phyloP scores from a whole-genome alignment of 495 filamentous ascomycete species.

The Podospora anserina region DNA sequence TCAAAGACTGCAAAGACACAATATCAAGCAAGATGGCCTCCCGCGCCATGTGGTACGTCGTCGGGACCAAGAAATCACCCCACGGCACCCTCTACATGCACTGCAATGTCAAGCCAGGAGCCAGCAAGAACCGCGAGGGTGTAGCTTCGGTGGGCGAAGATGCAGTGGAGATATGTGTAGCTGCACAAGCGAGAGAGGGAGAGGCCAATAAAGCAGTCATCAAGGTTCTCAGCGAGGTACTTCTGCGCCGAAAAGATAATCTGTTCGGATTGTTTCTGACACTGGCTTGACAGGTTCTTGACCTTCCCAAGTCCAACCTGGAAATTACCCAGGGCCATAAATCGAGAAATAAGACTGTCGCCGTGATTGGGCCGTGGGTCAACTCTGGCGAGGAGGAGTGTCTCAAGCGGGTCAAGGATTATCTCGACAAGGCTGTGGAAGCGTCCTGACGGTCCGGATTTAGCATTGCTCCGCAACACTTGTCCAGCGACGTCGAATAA shows the following conservation, averaged over 20 bases:
- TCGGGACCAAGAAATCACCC: conserved; percentile 36
- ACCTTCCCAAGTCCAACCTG: conserved; percentile 61
- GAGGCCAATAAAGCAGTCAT: conserved; percentile 66
- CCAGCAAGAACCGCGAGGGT: conserved; percentile 57
- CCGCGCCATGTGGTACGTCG: conserved; percentile 31
- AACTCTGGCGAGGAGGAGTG: conserved; percentile 29
- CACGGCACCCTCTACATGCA: conserved; percentile 44
- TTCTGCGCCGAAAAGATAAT: neutral
- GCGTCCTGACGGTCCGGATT: conserved; percentile 9
- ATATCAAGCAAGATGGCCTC: neutral
- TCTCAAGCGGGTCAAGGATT: conserved; percentile 22
- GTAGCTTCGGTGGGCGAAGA: conserved; percentile 52
- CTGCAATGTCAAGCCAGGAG: conserved; percentile 65
- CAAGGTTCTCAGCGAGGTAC: conserved; percentile 60
- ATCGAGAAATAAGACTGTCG: conserved; percentile 57
- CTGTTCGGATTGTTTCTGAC: neutral
- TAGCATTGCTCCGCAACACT: neutral
- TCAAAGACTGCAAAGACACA: neutral
- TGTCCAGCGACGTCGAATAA: too few species aligned
- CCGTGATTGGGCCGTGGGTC: conserved; percentile 24
- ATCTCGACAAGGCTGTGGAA: conserved; percentile 22
- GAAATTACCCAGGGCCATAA: conserved; percentile 62
- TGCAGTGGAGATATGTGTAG: conserved; percentile 58
- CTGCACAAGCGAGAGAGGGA: conserved; percentile 61
- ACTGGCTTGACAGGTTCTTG: conserved; percentile 32